These are phyloP conservation scores for Bocquillonia castaneifolia DNA, from an alignment of 441 rosid species.

Conservation along the genomic window DNA sequence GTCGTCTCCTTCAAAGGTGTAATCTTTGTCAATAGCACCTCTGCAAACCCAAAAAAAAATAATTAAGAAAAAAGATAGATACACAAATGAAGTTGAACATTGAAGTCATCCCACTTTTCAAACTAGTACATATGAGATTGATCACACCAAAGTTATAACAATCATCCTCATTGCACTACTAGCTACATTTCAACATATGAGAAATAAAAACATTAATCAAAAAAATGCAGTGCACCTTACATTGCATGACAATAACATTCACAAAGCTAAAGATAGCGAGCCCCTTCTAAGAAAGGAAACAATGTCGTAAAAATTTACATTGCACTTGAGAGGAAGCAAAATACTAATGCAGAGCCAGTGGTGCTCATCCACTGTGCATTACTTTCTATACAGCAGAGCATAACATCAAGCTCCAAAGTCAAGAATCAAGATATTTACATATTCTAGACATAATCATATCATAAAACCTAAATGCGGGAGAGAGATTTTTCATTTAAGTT, in stretches of 20 bases:
- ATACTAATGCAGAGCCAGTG: background rate
- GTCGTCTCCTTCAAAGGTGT: slow-evolving; percentile 62
- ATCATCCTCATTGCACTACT: background rate
- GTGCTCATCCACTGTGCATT: too few relatives aligned
- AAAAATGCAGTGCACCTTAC: background rate
- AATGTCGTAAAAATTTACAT: background rate
- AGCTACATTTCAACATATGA: background rate
- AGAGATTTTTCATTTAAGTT: background rate
- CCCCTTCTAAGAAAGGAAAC: background rate
- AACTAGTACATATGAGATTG: background rate
- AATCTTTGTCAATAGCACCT: slow-evolving; percentile 73
- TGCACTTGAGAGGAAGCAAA: background rate
- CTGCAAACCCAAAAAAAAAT: slow-evolving; percentile 31
- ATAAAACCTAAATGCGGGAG: too few relatives aligned
- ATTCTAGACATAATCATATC: too few relatives aligned
- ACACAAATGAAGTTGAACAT: too few relatives aligned
- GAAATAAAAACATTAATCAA: background rate
- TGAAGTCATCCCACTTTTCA: background rate
- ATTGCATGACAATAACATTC: background rate
- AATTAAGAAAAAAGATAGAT: background rate
- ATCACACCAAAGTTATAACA: background rate
- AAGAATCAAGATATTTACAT: too few relatives aligned
- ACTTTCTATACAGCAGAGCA: background rate
- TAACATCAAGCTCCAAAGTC: too few relatives aligned
- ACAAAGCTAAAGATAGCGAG: too few relatives aligned